These are phyloP conservation scores for Phlebiopsis gigantea DNA, from an alignment of 768 basidiomycete genomes.

Conservation along the genomic window DNA sequence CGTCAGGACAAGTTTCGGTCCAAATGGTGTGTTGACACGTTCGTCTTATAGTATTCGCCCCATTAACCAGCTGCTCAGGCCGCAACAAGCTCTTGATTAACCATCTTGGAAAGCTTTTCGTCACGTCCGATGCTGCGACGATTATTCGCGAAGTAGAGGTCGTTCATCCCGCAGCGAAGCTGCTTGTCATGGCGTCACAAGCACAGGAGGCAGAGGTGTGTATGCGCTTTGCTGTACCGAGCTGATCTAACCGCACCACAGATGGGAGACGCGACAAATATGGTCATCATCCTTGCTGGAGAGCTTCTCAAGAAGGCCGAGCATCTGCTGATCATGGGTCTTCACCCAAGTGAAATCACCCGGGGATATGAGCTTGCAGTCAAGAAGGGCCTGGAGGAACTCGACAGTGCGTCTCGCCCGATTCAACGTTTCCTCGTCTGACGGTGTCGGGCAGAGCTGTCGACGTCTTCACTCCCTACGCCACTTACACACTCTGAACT, in stretches of 20 bases:
- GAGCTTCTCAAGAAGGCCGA: slow-evolving; percentile 94
- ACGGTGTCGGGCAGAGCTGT: slow-evolving; percentile 47
- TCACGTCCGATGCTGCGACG: slow-evolving; percentile 98
- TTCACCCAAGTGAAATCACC: slow-evolving; percentile 94
- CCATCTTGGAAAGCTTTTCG: slow-evolving; percentile 91
- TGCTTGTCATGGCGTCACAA: slow-evolving; percentile 98
- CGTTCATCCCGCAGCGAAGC: slow-evolving; percentile 95
- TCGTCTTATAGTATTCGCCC: neutral
- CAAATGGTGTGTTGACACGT: slow-evolving; percentile 65
- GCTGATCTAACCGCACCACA: slow-evolving; percentile 3
- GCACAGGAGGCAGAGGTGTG: slow-evolving; percentile 91
- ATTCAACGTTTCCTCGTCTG: slow-evolving; percentile 2
- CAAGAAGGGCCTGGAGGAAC: slow-evolving; percentile 75
- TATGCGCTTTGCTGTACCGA: slow-evolving; percentile 3
- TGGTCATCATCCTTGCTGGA: slow-evolving; percentile 91
- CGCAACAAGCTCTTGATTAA: slow-evolving; percentile 98
- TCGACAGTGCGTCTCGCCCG: slow-evolving; percentile 67
- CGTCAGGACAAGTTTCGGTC: slow-evolving; percentile 93
- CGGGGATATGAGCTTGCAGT: slow-evolving; percentile 93
- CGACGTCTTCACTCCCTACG: slow-evolving; percentile 61
- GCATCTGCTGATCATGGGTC: slow-evolving; percentile 88
- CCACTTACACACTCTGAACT: slow-evolving; percentile 71
- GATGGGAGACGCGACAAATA: slow-evolving; percentile 98
- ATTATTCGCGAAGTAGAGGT: slow-evolving; percentile 98
- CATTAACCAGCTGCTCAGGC: slow-evolving; percentile 39